Base-by-base conservation (phyloP, 2,329 filamentous ascomycete genomes). In the Ceratocystis diversiconidia region DNA sequence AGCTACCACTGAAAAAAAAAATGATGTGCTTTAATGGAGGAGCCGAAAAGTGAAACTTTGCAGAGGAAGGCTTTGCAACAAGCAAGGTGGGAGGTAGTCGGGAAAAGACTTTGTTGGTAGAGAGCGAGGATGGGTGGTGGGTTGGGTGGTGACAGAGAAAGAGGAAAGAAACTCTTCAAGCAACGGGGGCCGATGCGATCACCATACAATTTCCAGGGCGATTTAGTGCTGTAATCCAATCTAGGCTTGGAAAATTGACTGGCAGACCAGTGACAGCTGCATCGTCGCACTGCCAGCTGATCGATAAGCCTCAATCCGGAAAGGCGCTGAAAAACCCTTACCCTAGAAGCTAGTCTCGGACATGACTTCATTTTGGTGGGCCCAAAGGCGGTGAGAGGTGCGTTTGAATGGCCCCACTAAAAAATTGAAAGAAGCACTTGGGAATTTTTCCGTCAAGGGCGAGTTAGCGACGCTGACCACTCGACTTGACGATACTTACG, bases 141-240 rank as follows among this genome's bases (percentile, higher is more conserved):
- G 15, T 19, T 25, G 32, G 36, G 17, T 55, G 30, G 60, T 46
- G 46, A 15, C 43, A 46, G 25, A 64, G 48, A 52, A 60, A 64
- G 52, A 64, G 62, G 65, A 36, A 64, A 44, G 60, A 63, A 52
- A 60, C 63, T 65, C 63, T 65, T 64, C 41, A 63, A 43, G 36
- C 36, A 41, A 66, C 57, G 63, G 66, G 66, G 63, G 66, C 62
- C 66, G 66, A 67, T 65, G 66, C 66, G 66, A 67, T 65, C 63
- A 61, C 66, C 63, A 62, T 61, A 61, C 62, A 67, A 65, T 60
- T 67, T 46, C 64, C 62, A 67, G 25, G 64, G 32, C n/a, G 52
- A 44, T 55, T 41, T 41, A 48, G 22, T 52, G 48, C 64, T 62
- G 60, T 52, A 55, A 59, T 46, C 48, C 48, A 55, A 48, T 59